Conservation (phyloP, 371 early-diverging fungal species). For the Mucor indicus region DNA sequence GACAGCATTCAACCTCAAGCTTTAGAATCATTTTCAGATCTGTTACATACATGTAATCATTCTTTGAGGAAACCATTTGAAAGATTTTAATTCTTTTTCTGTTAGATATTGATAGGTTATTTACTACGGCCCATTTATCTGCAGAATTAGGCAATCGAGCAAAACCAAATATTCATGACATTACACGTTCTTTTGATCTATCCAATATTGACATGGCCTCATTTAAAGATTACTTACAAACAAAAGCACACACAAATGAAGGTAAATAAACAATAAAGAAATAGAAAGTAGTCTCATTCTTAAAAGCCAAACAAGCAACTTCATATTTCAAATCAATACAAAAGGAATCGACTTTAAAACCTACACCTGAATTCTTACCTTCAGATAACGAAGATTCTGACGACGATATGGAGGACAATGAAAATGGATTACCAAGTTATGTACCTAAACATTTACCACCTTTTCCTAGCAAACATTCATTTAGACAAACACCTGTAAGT, state of each 20-base stretch:
- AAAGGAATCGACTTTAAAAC: slow-evolving; percentile 26
- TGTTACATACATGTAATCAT: slow-evolving; percentile 46
- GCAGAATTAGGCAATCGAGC: slow-evolving; percentile 56
- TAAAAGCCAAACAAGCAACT: slow-evolving; percentile 5
- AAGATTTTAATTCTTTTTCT: neutral
- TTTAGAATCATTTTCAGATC: slow-evolving; percentile 37
- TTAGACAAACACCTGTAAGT: slow-evolving; percentile 59
- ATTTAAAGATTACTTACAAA: slow-evolving; percentile 34
- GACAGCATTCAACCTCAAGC: slow-evolving; percentile 47
- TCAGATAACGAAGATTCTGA: slow-evolving; percentile 49
- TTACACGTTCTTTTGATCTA: slow-evolving; percentile 43
- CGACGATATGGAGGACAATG: slow-evolving; percentile 11
- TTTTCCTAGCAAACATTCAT: slow-evolving; percentile 62
- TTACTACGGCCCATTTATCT: slow-evolving; percentile 42
- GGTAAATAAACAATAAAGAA: slow-evolving; percentile 1
- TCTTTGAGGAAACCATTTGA: neutral
- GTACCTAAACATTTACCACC: slow-evolving; percentile 55
- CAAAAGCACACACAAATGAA: too few relatives aligned
- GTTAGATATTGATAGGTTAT: slow-evolving; percentile 52
- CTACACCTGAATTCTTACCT: slow-evolving; percentile 34
- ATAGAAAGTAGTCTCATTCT: neutral
- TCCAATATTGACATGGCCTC: slow-evolving; percentile 26
- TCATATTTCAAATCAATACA: slow-evolving; percentile 23
- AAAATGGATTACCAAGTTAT: slow-evolving; percentile 34
- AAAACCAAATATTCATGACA: slow-evolving; percentile 52